These are phyloP conservation scores for Colletotrichum neosansevieriae DNA, from an alignment of 2,329 filamentous ascomycete genomes.

Conservation along the genomic window DNA sequence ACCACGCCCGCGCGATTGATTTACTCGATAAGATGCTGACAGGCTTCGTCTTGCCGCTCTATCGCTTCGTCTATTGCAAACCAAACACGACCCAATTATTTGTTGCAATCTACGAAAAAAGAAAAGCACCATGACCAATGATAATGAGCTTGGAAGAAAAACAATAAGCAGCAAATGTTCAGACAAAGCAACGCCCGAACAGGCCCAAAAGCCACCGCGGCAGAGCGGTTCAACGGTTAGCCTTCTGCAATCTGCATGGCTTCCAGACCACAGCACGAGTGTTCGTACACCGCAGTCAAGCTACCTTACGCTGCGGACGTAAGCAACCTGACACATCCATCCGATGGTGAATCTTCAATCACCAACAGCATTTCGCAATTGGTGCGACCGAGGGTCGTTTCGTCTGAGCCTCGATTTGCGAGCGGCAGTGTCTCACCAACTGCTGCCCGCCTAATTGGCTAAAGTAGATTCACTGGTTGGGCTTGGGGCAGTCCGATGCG, in stretches of 20 bases:
- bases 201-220: not conserved
- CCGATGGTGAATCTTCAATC: not conserved
- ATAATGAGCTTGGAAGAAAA: not conserved
- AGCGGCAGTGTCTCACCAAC: conserved; percentile 18
- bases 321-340: not conserved
- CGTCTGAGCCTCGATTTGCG: conserved; percentile 20
- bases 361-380: conserved; percentile 1
- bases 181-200: not conserved
- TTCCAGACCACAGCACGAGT: not conserved
- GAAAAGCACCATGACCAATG: not conserved
- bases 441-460: conserved; percentile 3
- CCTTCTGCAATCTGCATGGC: not conserved
- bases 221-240: not conserved
- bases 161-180: not conserved
- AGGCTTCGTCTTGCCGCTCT: conserved; percentile 1
- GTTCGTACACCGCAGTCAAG: not conserved
- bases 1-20: not conserved
- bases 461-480: not conserved
- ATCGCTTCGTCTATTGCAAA: not conserved
- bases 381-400: conserved; percentile 23
- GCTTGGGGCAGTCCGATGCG: conserved; percentile 31
- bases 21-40: conserved; percentile 25
- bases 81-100: conserved; percentile 4
- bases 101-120: not conserved
- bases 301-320: conserved; percentile 1